A percentile compares a stretch with the other conserved stretches of the same genome.
These are phyloP conservation scores for Cutaneotrichosporon mucoides DNA, from an alignment of 1,284 basidiomycete genomes.

Conservation along the genomic window DNA sequence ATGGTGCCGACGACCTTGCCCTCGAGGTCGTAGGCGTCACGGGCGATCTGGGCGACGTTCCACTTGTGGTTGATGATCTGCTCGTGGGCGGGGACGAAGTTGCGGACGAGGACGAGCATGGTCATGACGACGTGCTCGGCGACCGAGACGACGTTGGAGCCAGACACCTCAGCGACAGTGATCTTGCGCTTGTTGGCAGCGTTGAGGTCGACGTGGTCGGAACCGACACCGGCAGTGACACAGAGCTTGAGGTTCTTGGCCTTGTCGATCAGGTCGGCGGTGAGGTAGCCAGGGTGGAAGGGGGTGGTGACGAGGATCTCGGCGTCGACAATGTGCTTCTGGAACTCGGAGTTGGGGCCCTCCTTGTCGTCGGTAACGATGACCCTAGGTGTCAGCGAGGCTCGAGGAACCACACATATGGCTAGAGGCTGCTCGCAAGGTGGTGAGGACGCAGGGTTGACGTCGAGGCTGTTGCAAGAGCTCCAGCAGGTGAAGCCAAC, in stretches of 20 bases:
- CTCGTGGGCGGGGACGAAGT: slow-evolving; percentile 62
- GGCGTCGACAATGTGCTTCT: slow-evolving; percentile 44
- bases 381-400: slow-evolving; percentile 26
- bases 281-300: slow-evolving; percentile 83
- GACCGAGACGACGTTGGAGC: slow-evolving; percentile 84
- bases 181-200: slow-evolving; percentile 77
- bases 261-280: slow-evolving; percentile 68
- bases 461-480: too few species aligned
- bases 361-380: slow-evolving; percentile 79
- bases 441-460: too few species aligned
- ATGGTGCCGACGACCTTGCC: slow-evolving; percentile 87
- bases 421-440: too few species aligned
- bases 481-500: too few species aligned
- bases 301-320: slow-evolving; percentile 72
- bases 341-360: slow-evolving; percentile 76
- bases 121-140: slow-evolving; percentile 69
- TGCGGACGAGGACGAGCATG: slow-evolving; percentile 76
- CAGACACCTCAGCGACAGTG: slow-evolving; percentile 78
- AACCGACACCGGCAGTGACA: slow-evolving; percentile 91
- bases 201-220: slow-evolving; percentile 84
- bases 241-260: slow-evolving; percentile 89
- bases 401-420: too few species aligned
- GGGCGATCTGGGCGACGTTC: slow-evolving; percentile 75
- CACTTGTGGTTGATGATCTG: slow-evolving; percentile 81
- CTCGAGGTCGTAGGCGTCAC: slow-evolving; percentile 82